These are phyloP conservation scores for Podila verticillata DNA, from an alignment of 192 early-diverging fungal genomes.

Conservation along the genomic window DNA sequence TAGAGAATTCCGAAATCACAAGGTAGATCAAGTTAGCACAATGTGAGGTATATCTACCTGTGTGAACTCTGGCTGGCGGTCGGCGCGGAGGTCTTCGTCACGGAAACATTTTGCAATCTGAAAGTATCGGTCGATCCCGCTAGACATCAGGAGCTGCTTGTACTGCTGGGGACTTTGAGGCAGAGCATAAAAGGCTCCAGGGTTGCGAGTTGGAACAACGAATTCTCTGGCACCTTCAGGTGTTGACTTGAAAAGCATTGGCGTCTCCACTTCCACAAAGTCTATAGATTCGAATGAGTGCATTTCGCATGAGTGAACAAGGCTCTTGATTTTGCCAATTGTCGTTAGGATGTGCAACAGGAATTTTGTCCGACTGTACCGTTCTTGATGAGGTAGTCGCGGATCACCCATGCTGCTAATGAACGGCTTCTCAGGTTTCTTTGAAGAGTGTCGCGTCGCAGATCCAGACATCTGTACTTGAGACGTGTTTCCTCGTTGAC, in stretches of 20 bases:
- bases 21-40: too few relatives aligned
- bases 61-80: conserved; percentile 95
- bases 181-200: conserved; percentile 83
- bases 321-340: too few relatives aligned
- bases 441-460: conserved; percentile 82
- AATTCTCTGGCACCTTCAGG: conserved; percentile 95
- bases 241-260: conserved; percentile 89
- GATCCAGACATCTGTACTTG: conserved; percentile 81
- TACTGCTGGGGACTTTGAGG: conserved; percentile 95
- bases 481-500: conserved; percentile 83
- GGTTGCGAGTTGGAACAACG: conserved; percentile 87
- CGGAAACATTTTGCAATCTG: conserved; percentile 94
- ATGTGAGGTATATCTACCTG: conserved; percentile 61
- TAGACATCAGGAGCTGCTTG: conserved; percentile 93
- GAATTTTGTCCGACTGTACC: conserved; percentile 42
- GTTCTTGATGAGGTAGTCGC: conserved; percentile 73
- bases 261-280: conserved; percentile 94
- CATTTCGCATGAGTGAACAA: too few relatives aligned
- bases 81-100: conserved; percentile 87
- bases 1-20: too few relatives aligned
- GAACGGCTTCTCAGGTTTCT: conserved; percentile 79
- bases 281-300: conserved; percentile 42
- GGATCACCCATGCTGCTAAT: conserved; percentile 67
- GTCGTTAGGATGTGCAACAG: too few relatives aligned
- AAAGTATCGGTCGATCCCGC: conserved; percentile 90